Percentiles rank a stretch among this genome's conserved stretches.
Evolutionary conservation across 768 basidiomycete species (phyloP).

Genomic region (Russula vinacea): DNA sequence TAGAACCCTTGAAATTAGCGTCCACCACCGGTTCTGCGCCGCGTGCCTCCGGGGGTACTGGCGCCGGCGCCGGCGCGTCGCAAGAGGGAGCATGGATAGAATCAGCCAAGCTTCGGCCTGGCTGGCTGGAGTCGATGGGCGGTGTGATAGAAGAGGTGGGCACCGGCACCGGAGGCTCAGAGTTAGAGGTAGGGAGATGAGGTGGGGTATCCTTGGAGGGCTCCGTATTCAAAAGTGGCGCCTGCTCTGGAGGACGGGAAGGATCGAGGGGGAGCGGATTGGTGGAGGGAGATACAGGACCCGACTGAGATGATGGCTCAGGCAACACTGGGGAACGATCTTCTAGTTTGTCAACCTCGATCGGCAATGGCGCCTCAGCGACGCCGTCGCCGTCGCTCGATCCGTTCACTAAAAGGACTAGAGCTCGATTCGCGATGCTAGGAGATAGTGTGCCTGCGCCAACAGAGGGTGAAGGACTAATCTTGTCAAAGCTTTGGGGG

Average conservation of each 20-base stretch:
- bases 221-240: neutral
- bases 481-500: slow-evolving; percentile 27
- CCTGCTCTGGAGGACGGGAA: slow-evolving; percentile 4
- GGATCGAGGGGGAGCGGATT: neutral
- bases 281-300: neutral
- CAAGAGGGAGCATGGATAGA: slow-evolving; percentile 9
- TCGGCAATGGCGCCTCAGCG: neutral
- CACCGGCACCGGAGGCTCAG: slow-evolving; percentile 2
- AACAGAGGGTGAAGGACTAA: slow-evolving; percentile 17
- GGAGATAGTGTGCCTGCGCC: slow-evolving; percentile 13
- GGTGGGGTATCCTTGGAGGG: neutral
- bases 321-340: neutral
- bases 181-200: neutral
- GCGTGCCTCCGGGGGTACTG: neutral
- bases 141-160: slow-evolving; percentile 3
- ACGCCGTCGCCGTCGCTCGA: neutral
- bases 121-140: neutral
- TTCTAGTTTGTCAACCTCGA: neutral
- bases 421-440: slow-evolving; percentile 3
- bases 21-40: neutral
- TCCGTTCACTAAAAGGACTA: neutral
- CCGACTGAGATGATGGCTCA: slow-evolving; percentile 1
- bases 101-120: slow-evolving; percentile 3
- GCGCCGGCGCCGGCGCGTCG: neutral
- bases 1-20: slow-evolving; percentile 36